phyloP scores from a whole-genome alignment of 164 flowering plant genomes.

The Sextonia rubra region DNA sequence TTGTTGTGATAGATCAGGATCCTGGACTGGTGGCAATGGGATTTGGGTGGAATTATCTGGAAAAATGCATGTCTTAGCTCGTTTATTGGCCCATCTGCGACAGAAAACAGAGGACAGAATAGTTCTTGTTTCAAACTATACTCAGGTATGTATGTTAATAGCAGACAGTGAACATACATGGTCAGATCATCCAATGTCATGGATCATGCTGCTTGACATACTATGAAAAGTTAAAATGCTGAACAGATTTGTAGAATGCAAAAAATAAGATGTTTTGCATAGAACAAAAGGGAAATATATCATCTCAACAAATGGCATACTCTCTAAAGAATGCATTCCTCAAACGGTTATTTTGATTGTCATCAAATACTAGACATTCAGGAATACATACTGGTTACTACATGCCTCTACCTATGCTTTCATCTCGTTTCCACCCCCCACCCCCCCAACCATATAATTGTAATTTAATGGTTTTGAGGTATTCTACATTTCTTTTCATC shows the following conservation, averaged over 20 bases:
- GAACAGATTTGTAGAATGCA: not conserved
- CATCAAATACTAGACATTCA: not conserved
- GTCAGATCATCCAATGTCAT: not conserved
- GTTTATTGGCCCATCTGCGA: constrained; percentile 79
- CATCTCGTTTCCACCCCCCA: not conserved
- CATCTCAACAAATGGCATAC: not conserved
- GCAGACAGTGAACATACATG: not conserved
- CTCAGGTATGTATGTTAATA: constrained; percentile 54
- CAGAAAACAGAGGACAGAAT: constrained; percentile 87
- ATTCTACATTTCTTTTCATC: not conserved
- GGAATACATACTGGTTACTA: not conserved
- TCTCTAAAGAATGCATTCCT: too few relatives aligned
- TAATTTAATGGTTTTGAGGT: not conserved
- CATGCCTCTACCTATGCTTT: not conserved
- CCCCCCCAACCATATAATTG: too few relatives aligned
- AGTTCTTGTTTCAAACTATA: constrained; percentile 96
- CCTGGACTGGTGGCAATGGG: constrained; percentile 97
- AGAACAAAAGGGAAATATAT: too few relatives aligned
- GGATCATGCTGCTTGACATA: not conserved
- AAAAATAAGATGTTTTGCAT: not conserved
- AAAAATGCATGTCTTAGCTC: constrained; percentile 95
- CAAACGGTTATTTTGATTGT: not conserved
- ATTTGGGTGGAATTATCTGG: constrained; percentile 97
- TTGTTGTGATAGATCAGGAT: constrained; percentile 64
- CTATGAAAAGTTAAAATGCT: not conserved